phyloP scores from a whole-genome alignment of 2,329 filamentous ascomycete species.

The Magnaporthiopsis poae region DNA sequence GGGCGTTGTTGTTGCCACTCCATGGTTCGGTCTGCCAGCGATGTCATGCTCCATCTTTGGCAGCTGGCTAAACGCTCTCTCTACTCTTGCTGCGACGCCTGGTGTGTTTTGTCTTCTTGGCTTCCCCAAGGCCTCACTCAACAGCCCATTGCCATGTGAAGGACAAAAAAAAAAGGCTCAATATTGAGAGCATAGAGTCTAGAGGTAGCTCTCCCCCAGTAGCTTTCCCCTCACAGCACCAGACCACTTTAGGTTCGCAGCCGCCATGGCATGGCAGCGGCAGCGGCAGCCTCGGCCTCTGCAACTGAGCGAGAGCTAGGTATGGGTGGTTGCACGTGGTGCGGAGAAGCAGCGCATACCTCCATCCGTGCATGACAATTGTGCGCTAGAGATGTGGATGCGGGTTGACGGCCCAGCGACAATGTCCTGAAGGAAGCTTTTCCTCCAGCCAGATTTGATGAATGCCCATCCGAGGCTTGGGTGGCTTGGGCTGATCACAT shows the following conservation, averaged over 20 bases:
- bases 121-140: background rate
- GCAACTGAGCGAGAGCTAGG: too few species aligned
- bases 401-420: too few species aligned
- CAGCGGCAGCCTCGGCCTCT: background rate
- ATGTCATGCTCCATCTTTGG: background rate
- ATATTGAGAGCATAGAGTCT: background rate
- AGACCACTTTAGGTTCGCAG: background rate
- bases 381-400: too few species aligned
- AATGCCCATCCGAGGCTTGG: too few species aligned
- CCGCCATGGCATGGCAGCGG: too few species aligned
- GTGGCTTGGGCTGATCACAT: too few species aligned
- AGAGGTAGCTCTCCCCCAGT: background rate
- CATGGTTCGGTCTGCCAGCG: background rate
- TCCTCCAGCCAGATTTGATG: too few species aligned
- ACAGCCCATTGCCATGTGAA: background rate
- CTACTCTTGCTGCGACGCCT: background rate
- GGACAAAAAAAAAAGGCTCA: background rate
- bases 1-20: background rate
- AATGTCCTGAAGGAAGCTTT: too few species aligned
- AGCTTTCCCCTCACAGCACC: background rate
- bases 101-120: background rate
- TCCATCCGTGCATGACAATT: too few species aligned
- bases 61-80: too few species aligned
- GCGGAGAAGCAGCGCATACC: background rate
- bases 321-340: background rate